Conservation (phyloP, 805 yeast genomes). For the Cyberlindnera subsufficiens region DNA sequence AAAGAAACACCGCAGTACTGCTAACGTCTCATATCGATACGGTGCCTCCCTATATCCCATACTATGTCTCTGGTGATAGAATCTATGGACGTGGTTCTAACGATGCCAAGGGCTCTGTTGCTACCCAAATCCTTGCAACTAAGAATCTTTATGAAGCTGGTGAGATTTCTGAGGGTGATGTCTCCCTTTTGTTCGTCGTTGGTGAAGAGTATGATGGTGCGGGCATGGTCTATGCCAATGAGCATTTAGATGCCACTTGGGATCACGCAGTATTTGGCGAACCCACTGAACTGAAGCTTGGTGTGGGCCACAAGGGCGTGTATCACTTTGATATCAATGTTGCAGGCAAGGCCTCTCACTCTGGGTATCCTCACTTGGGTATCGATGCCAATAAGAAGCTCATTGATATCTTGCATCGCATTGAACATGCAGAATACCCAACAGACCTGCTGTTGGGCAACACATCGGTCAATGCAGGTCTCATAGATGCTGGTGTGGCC, state of each 20-base stretch:
- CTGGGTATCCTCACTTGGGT: constrained; percentile 69
- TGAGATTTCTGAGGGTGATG: constrained; percentile 45
- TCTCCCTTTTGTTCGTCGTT: constrained; percentile 56
- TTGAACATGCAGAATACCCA: constrained; percentile 43
- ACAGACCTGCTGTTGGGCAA: constrained; percentile 47
- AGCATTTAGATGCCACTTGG: constrained; percentile 38
- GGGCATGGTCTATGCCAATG: constrained; percentile 49
- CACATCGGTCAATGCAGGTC: constrained; percentile 58
- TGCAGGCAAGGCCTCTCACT: constrained; percentile 57
- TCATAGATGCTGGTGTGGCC: constrained; percentile 57
- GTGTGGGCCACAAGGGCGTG: constrained; percentile 66
- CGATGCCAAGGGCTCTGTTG: constrained; percentile 71
- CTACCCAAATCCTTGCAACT: constrained; percentile 52
- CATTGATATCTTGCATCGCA: constrained; percentile 41
- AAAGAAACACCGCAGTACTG: constrained; percentile 38
- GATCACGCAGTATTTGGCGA: constrained; percentile 65
- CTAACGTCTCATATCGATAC: constrained; percentile 67
- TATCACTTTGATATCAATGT: constrained; percentile 36
- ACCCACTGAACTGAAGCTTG: constrained; percentile 65
- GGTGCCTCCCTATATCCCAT: constrained; percentile 61
- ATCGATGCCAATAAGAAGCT: constrained; percentile 54
- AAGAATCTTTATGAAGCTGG: constrained; percentile 37
- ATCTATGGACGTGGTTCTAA: constrained; percentile 64
- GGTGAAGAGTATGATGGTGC: constrained; percentile 65
- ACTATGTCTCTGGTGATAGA: constrained; percentile 36